Evolutionary conservation across 495 filamentous ascomycete species (phyloP), one percentile per base, ranked within the genome.

Genomic region (Barbatosphaeria neglecta): DNA sequence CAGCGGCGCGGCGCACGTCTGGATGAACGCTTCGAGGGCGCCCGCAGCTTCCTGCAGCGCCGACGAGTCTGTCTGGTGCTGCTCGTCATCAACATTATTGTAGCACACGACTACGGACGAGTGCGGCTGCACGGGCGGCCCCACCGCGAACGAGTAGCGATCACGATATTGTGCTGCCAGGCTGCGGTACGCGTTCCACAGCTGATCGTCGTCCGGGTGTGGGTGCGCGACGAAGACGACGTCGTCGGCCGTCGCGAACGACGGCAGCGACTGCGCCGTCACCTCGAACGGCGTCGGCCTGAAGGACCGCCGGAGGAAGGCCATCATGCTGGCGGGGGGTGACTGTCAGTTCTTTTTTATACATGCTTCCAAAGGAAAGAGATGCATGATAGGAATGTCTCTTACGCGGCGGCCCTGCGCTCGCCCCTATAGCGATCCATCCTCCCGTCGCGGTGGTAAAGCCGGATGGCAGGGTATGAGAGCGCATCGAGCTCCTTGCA

Each of bases 381-480:
- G 10, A 40, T n/a, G 19, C 7, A n/a, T 3, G 13, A 16, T 10
- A 18, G 15, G n/a, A 11, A 6, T 13, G 35, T 23, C 24, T 48
- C 48, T 40, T 45, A 64, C 61, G 42, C 28, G 27, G 44, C 17
- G 9, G 54, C 57, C 25, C 54, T 60, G 2, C 53, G 27, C n/a
- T 48, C 22, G 0, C 62, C 62, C 23, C 50, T 44, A 41, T 64
- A 62, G n/a, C 56, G 41, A 15, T 52, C 47, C 16, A 60, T 22
- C 13, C 54, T 41, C 0, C 56, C 55, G n/a, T 52, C 49, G n/a
- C 58, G 51, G 10, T 55, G 50, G 39, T 67, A 68, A 6, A 70
- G 33, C 11, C 59, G 51, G 25, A 68, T 58, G 11, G 63, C 46
- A 6, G 67, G 67, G 46, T 62, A 62, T 0, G 63, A 60, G 3